phyloP scores from a whole-genome alignment of 441 rosid genomes.

The Populus trichocarpa region DNA sequence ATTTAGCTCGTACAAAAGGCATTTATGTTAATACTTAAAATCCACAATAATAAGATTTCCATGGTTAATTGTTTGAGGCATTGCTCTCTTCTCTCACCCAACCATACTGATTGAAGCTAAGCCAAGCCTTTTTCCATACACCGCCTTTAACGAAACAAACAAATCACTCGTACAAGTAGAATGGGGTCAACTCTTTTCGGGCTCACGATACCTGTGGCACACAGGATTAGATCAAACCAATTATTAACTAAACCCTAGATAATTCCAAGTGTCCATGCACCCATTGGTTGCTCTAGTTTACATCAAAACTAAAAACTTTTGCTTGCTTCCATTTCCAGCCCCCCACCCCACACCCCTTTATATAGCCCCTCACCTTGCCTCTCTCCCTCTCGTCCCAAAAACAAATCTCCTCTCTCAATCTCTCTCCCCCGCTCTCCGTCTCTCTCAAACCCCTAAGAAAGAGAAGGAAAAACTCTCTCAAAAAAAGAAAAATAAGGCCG shows the following conservation, averaged over 20 bases:
- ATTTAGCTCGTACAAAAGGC: neutral
- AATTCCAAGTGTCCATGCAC: slow-evolving; percentile 22
- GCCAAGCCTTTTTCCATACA: neutral
- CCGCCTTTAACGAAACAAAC: too few relatives aligned
- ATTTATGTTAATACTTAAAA: too few relatives aligned
- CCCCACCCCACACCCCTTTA: slow-evolving; percentile 23
- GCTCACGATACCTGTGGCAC: slow-evolving; percentile 3
- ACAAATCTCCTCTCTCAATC: neutral
- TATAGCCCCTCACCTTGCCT: slow-evolving; percentile 16
- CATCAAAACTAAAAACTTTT: neutral
- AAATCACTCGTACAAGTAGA: neutral
- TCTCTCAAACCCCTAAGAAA: slow-evolving; percentile 1
- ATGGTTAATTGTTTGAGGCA: neutral
- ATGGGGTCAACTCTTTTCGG: neutral
- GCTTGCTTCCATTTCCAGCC: neutral
- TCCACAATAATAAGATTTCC: too few relatives aligned
- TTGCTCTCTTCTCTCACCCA: neutral
- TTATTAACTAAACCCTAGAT: slow-evolving; percentile 8
- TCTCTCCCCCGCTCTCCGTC: slow-evolving; percentile 17
- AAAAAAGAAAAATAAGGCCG: too few relatives aligned
- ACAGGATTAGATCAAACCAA: neutral
- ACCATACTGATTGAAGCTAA: neutral
- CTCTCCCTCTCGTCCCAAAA: slow-evolving; percentile 23
- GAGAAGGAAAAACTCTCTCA: neutral
- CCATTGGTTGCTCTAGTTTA: slow-evolving; percentile 19